These are phyloP conservation scores for Jaltomata sinuosa DNA, from an alignment of 257 asterid species.

Conservation along the genomic window DNA sequence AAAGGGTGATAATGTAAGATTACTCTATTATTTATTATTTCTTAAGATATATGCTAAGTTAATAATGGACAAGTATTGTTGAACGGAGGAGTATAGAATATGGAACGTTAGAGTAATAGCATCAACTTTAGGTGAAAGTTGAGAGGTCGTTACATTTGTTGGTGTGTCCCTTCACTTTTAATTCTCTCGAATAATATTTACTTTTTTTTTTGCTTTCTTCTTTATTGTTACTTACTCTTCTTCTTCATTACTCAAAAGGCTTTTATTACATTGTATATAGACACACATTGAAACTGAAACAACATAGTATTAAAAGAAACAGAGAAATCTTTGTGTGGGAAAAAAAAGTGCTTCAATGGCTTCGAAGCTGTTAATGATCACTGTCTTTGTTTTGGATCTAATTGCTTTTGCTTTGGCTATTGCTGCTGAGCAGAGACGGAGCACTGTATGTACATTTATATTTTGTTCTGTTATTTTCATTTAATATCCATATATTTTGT, in stretches of 20 bases:
- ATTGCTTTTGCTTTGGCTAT: slow-evolving; percentile 83
- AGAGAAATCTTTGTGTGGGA: not conserved
- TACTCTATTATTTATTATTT: too few relatives aligned
- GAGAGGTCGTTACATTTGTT: slow-evolving; percentile 17
- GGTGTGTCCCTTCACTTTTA: not conserved
- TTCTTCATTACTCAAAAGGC: slow-evolving; percentile 23
- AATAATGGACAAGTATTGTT: too few relatives aligned
- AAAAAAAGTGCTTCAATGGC: slow-evolving; percentile 40
- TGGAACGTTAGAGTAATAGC: not conserved
- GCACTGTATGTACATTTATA: slow-evolving; percentile 38
- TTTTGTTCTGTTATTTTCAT: not conserved
- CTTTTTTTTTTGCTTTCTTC: not conserved
- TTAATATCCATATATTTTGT: not conserved
- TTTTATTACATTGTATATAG: slow-evolving; percentile 10
- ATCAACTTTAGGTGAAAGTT: slow-evolving; percentile 1
- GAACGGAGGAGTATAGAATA: not conserved
- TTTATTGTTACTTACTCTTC: slow-evolving; percentile 7
- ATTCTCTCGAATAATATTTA: not conserved
- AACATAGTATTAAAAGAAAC: not conserved
- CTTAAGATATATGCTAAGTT: too few relatives aligned
- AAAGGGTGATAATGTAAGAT: too few relatives aligned
- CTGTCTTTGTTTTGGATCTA: slow-evolving; percentile 49
- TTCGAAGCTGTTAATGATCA: slow-evolving; percentile 48
- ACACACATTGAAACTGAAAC: slow-evolving; percentile 15
- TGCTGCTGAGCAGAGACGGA: slow-evolving; percentile 91